These are phyloP conservation scores for Phascolomyces articulosus DNA, from an alignment of 371 early-diverging fungal species.

Conservation along the genomic window DNA sequence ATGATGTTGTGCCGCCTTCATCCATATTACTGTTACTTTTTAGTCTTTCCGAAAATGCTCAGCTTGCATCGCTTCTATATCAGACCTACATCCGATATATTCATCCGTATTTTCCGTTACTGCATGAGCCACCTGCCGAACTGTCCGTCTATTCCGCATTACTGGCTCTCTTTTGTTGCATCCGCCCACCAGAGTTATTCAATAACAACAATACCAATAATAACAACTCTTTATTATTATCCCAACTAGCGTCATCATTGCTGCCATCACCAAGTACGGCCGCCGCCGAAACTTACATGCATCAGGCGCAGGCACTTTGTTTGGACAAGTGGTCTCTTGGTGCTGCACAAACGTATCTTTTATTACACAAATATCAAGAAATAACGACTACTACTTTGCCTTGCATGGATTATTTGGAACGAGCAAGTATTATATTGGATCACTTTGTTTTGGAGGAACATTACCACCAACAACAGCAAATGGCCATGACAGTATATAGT, in stretches of 20 bases:
- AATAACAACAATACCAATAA: not conserved
- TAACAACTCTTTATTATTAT: too few relatives aligned
- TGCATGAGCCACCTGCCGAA: not conserved
- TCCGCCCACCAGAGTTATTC: not conserved
- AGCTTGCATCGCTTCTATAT: too few relatives aligned
- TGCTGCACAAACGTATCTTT: not conserved
- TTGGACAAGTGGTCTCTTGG: not conserved
- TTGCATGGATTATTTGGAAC: not conserved
- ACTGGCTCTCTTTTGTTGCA: not conserved
- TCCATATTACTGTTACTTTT: not conserved
- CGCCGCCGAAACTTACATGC: not conserved
- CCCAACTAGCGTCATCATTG: too few relatives aligned
- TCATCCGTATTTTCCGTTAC: slow-evolving; percentile 8
- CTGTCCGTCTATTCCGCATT: slow-evolving; percentile 1
- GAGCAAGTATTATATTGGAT: not conserved
- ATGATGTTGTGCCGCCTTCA: too few relatives aligned
- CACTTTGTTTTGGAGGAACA: not conserved
- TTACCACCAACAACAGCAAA: not conserved
- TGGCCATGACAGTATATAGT: not conserved
- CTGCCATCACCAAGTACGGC: not conserved
- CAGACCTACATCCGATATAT: not conserved
- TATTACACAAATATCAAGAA: slow-evolving; percentile 10
- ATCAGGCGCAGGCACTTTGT: not conserved
- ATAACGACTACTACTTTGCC: not conserved
- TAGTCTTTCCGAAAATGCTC: slow-evolving; percentile 1